Percentiles rank a stretch among this genome's conserved stretches.
phyloP scores from a whole-genome alignment of 192 early-diverging fungal species.

The Gonapodya sp. region DNA sequence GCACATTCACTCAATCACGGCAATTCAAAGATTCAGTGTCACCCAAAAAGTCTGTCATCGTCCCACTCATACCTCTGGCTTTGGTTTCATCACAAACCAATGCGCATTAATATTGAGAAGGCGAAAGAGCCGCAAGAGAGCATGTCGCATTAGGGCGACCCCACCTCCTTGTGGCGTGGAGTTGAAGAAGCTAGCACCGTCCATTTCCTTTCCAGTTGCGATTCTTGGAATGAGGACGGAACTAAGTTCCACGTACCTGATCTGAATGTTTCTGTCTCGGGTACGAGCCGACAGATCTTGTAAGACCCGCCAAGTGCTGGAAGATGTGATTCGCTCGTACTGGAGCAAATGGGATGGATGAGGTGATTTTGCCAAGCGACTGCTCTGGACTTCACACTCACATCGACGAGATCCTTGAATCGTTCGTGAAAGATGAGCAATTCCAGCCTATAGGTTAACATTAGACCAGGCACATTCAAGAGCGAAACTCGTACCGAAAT shows the following conservation, averaged over 20 bases:
- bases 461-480: no score
- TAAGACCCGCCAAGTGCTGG: slow-evolving; percentile 59
- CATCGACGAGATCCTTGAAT: not conserved
- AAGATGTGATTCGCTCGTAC: slow-evolving; percentile 52
- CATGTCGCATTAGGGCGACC: slow-evolving; percentile 85
- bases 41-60: not conserved
- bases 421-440: not conserved
- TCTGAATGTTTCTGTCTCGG: slow-evolving; percentile 32
- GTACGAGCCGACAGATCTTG: slow-evolving; percentile 23
- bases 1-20: no score
- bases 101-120: slow-evolving; percentile 57
- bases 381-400: not conserved
- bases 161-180: slow-evolving; percentile 80
- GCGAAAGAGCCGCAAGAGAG: slow-evolving; percentile 57
- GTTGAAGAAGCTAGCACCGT: slow-evolving; percentile 61
- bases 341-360: slow-evolving; percentile 19
- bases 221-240: no score
- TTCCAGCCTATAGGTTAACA: not conserved
- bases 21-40: not conserved
- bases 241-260: no score
- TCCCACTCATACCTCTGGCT: slow-evolving; percentile 37
- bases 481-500: not conserved
- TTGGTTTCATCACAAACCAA: slow-evolving; percentile 70
- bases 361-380: no score
- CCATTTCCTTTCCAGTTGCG: no score